Percentiles rank a stretch among this genome's conserved stretches.
These are phyloP conservation scores for Penicillium corylophilum DNA, from an alignment of 2,329 filamentous ascomycete genomes.

Conservation along the genomic window DNA sequence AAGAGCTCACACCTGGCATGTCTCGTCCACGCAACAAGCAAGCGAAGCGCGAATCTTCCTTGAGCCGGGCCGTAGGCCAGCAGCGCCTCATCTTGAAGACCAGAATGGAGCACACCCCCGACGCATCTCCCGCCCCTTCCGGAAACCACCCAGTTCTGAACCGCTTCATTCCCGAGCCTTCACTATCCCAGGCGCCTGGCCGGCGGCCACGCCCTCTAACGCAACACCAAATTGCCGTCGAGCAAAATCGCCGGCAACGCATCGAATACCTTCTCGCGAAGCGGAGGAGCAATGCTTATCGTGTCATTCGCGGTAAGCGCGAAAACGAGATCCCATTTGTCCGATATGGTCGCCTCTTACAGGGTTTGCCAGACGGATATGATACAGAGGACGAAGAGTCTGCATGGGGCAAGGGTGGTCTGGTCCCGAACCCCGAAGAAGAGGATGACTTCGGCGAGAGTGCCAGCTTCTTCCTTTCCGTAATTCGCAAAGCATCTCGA, in stretches of 20 bases:
- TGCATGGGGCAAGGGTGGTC: slow-evolving; percentile 45
- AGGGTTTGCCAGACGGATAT: slow-evolving; percentile 45
- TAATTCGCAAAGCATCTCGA: slow-evolving; percentile 43
- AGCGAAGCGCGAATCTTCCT: slow-evolving; percentile 38
- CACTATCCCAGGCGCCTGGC: slow-evolving; percentile 29
- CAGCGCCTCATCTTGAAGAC: slow-evolving; percentile 48
- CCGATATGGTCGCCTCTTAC: slow-evolving; percentile 43
- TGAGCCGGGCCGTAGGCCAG: slow-evolving; percentile 36
- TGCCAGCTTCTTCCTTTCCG: slow-evolving; percentile 45
- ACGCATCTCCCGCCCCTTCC: slow-evolving; percentile 46
- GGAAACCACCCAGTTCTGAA: slow-evolving; percentile 44
- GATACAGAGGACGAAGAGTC: slow-evolving; percentile 48
- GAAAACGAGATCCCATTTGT: slow-evolving; percentile 41
- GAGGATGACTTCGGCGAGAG: slow-evolving; percentile 51
- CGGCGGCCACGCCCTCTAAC: slow-evolving; percentile 50
- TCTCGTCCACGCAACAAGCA: slow-evolving; percentile 42
- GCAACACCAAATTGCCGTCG: slow-evolving; percentile 51
- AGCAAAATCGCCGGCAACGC: slow-evolving; percentile 49
- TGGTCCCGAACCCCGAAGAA: slow-evolving; percentile 42
- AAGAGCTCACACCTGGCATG: slow-evolving; percentile 38
- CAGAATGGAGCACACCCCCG: slow-evolving; percentile 43
- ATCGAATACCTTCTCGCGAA: slow-evolving; percentile 49
- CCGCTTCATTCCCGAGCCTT: slow-evolving; percentile 39
- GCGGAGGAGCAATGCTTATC: slow-evolving; percentile 40
- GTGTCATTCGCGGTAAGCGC: slow-evolving; percentile 38